A percentile compares a stretch with the other conserved stretches of the same genome.
phyloP scores from a whole-genome alignment of 441 rosid species.

The Populus hybrid region DNA sequence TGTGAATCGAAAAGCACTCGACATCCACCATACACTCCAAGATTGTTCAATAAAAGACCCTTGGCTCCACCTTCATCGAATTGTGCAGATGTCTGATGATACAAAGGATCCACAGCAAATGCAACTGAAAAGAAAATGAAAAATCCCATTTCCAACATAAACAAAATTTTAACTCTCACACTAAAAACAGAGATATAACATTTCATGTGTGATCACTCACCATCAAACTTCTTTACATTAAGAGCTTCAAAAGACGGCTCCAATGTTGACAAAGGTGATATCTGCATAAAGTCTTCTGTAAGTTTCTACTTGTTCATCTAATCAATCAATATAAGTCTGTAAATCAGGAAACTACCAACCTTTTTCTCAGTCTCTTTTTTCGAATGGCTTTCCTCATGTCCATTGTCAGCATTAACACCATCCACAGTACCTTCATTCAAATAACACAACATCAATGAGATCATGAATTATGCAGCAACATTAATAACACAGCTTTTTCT shows the following conservation, averaged over 20 bases:
- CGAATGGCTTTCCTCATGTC: constrained; percentile 45
- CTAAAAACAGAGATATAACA: constrained; percentile 4
- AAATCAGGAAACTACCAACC: constrained; percentile 37
- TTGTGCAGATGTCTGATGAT: constrained; percentile 96
- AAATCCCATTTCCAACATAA: constrained; percentile 11
- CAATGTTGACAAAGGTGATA: constrained; percentile 74
- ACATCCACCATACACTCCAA: constrained; percentile 87
- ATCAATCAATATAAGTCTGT: background rate
- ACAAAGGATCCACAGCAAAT: constrained; percentile 92
- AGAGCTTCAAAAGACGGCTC: constrained; percentile 84
- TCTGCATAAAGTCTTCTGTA: constrained; percentile 44
- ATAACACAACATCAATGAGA: constrained; percentile 20
- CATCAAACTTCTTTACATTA: constrained; percentile 85
- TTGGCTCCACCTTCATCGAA: constrained; percentile 98
- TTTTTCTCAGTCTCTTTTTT: constrained; percentile 68
- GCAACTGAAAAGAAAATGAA: constrained; percentile 54
- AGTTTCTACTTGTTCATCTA: constrained; percentile 16
- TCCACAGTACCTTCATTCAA: constrained; percentile 40
- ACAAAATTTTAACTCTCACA: constrained; percentile 18
- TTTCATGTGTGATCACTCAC: constrained; percentile 35
- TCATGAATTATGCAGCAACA: background rate
- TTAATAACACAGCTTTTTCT: background rate
- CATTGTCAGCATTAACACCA: constrained; percentile 39
- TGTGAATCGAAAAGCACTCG: constrained; percentile 88
- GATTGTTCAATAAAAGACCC: constrained; percentile 84